These are phyloP conservation scores for Cercospora janseana DNA, from an alignment of 2,329 filamentous ascomycete species.

Conservation along the genomic window DNA sequence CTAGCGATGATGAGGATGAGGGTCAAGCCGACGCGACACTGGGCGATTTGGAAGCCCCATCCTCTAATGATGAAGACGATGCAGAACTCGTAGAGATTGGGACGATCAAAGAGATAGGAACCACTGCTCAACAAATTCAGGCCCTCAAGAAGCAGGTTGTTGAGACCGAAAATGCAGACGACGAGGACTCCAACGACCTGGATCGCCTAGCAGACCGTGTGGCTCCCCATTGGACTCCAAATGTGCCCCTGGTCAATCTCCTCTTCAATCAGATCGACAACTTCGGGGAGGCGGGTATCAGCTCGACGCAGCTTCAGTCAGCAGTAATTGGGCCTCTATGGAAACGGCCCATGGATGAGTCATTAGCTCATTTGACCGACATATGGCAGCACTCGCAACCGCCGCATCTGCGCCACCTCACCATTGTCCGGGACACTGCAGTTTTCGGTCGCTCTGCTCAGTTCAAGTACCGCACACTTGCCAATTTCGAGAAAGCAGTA, in stretches of 20 bases:
- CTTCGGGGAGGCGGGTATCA: conserved; percentile 51
- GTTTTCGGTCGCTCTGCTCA: conserved; percentile 49
- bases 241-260: conserved; percentile 52
- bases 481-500: conserved; percentile 55
- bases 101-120: conserved; percentile 9
- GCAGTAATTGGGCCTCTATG: conserved; percentile 51
- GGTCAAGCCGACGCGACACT: conserved; percentile 8
- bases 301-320: conserved; percentile 44
- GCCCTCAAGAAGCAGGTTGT: conserved; percentile 1
- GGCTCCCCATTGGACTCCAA: conserved; percentile 56
- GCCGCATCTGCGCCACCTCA: conserved; percentile 55
- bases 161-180: conserved; percentile 3
- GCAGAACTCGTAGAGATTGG: conserved; percentile 13
- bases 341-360: conserved; percentile 54
- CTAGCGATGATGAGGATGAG: conserved; percentile 14
- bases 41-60: background rate
- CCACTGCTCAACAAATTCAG: background rate
- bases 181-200: conserved; percentile 24
- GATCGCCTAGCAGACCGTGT: conserved; percentile 33
- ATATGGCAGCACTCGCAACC: conserved; percentile 60
- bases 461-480: conserved; percentile 56
- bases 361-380: conserved; percentile 53
- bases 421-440: conserved; percentile 55
- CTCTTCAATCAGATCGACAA: conserved; percentile 51
- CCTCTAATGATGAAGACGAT: conserved; percentile 11